Conservation (phyloP, 164 flowering plant species). For the Hamamelis virginiana region DNA sequence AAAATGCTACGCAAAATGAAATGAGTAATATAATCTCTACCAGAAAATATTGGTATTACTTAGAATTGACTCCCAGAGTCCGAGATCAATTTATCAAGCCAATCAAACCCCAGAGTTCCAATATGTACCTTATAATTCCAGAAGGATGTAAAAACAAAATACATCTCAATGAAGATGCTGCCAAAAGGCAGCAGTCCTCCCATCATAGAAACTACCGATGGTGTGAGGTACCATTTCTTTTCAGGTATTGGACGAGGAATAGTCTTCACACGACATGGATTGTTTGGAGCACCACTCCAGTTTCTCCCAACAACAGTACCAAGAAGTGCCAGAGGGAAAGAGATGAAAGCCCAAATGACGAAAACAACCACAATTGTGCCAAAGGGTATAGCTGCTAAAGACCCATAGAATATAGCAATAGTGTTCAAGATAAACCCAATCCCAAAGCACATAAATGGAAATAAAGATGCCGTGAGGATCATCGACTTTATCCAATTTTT, state of each 20-base stretch:
- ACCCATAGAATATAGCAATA: constrained; percentile 94
- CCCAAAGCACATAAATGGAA: constrained; percentile 80
- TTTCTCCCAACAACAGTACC: constrained; percentile 98
- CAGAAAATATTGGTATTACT: background rate
- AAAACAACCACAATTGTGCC: constrained; percentile 98
- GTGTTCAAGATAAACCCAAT: constrained; percentile 86
- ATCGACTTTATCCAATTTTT: constrained; percentile 97
- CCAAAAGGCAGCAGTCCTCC: constrained; percentile 99
- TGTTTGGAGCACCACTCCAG: constrained; percentile 99
- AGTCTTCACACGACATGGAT: constrained; percentile 98
- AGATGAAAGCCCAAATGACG: constrained; percentile 93
- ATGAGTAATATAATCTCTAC: too few relatives aligned
- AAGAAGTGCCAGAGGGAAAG: constrained; percentile 95
- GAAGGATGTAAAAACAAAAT: constrained; percentile 97
- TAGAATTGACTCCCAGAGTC: background rate
- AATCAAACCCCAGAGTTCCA: background rate
- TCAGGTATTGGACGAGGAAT: constrained; percentile 99
- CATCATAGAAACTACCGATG: constrained; percentile 91
- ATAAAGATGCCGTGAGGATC: constrained; percentile 86
- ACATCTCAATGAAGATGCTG: constrained; percentile 98
- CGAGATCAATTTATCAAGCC: background rate
- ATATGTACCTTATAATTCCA: constrained; percentile 96
- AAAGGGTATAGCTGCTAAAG: constrained; percentile 98
- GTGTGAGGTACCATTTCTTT: constrained; percentile 98
- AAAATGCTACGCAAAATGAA: too few relatives aligned